Conservation (phyloP, 305 asterid genomes). For the Fraxinus sp. region DNA sequence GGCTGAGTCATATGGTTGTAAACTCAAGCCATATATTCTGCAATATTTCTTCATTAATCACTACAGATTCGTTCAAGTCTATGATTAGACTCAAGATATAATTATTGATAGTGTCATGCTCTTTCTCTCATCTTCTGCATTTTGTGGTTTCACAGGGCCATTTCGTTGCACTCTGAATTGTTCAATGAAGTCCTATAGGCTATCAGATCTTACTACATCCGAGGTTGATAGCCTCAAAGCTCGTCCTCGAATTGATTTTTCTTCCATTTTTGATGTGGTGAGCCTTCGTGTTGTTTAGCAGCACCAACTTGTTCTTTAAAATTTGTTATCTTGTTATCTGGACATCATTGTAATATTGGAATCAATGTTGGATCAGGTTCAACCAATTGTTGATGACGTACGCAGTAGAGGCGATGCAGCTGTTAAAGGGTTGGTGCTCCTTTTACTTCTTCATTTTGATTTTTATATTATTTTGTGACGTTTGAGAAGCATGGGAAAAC, state of each 20-base stretch:
- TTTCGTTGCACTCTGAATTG: conserved; percentile 44
- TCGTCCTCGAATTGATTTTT: conserved; percentile 89
- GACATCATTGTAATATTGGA: conserved; percentile 10
- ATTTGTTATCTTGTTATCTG: not conserved
- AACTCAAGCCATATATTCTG: not conserved
- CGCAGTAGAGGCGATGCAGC: conserved; percentile 85
- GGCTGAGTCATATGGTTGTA: not conserved
- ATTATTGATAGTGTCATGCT: not conserved
- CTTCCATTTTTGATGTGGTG: conserved; percentile 76
- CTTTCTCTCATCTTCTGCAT: conserved; percentile 7
- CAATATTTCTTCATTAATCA: not conserved
- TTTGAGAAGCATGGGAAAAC: conserved; percentile 13
- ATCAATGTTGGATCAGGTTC: conserved; percentile 55
- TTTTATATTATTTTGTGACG: conserved; percentile 16
- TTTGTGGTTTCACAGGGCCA: conserved; percentile 44
- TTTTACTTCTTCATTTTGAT: conserved; percentile 24
- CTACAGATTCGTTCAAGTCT: not conserved
- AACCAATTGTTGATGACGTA: conserved; percentile 90
- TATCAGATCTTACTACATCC: conserved; percentile 66
- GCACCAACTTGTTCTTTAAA: not conserved
- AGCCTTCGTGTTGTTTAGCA: conserved; percentile 30
- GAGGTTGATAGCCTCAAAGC: conserved; percentile 83
- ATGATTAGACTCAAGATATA: not conserved
- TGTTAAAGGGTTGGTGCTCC: conserved; percentile 78
- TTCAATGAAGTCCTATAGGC: conserved; percentile 81